A percentile compares a stretch with the other conserved stretches of the same genome.
Evolutionary conservation across 208 protist species (phyloP).

Genomic region (Trichomonas vaginalis): DNA sequence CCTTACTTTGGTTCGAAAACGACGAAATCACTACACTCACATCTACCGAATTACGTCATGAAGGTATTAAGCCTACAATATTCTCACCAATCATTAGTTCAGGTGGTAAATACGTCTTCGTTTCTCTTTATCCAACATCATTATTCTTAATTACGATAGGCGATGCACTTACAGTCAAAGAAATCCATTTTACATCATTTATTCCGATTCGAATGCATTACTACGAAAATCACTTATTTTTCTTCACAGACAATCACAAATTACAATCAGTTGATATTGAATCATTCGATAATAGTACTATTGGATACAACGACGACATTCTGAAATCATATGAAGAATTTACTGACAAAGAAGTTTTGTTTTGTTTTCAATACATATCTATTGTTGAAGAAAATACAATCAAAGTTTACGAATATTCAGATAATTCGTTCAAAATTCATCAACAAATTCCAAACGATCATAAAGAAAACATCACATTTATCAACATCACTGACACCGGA

Average conservation of each 20-base stretch:
- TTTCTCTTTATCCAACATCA: background rate
- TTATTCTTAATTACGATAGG: background rate
- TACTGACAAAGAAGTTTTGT: background rate
- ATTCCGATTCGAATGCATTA: background rate
- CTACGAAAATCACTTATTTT: background rate
- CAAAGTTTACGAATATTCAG: too few species aligned
- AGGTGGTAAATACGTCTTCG: background rate
- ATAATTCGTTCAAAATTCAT: too few species aligned
- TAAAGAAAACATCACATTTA: too few species aligned
- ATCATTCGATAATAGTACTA: background rate
- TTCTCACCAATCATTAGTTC: background rate
- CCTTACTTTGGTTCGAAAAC: background rate
- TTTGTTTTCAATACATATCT: background rate
- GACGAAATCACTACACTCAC: background rate
- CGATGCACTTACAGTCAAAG: background rate
- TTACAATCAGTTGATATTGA: background rate
- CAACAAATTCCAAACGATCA: too few species aligned
- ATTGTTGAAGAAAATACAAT: background rate
- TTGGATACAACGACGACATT: background rate
- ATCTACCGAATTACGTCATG: background rate
- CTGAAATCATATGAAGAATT: background rate
- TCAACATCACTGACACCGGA: too few species aligned
- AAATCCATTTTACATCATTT: background rate
- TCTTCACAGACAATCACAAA: background rate
- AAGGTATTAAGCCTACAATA: background rate